Evolutionary conservation across 495 filamentous ascomycete genomes (phyloP).

Genomic region (Hypoxylon perforatum): DNA sequence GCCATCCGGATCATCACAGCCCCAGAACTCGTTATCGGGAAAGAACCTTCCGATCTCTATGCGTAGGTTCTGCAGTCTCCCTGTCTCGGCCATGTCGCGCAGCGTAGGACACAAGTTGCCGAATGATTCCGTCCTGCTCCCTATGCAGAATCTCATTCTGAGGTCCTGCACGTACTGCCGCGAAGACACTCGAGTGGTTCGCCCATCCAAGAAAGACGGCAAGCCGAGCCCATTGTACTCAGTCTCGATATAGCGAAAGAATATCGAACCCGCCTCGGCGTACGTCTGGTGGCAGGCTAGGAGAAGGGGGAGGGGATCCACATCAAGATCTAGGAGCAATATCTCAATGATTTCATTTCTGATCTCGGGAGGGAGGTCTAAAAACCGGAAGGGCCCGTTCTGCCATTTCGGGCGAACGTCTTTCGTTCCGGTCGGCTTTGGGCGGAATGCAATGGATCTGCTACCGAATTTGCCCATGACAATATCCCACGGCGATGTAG

Average conservation of each 20-base stretch:
- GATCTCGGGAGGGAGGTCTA: conserved; percentile 45
- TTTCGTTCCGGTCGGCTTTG: conserved; percentile 10
- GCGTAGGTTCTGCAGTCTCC: conserved; percentile 31
- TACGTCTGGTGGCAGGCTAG: conserved; percentile 34
- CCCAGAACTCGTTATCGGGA: conserved; percentile 36
- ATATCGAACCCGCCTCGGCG: conserved; percentile 39
- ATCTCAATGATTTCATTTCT: conserved; percentile 36
- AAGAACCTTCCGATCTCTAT: conserved; percentile 35
- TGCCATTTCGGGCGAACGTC: conserved; percentile 14
- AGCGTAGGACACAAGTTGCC: conserved; percentile 25
- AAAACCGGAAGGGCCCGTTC: conserved; percentile 41
- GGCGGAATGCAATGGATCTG: conserved; percentile 35
- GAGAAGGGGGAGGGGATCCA: conserved; percentile 35
- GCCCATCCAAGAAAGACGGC: conserved; percentile 29
- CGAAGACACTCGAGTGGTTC: conserved; percentile 28
- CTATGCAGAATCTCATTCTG: conserved; percentile 30
- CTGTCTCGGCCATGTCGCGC: conserved; percentile 31
- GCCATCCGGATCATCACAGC: conserved; percentile 18
- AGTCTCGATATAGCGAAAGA: conserved; percentile 40
- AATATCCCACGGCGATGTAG: background rate
- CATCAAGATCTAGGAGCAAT: conserved; percentile 22
- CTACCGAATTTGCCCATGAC: conserved; percentile 38
- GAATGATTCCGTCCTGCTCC: conserved; percentile 31
- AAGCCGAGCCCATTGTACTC: too few species aligned
- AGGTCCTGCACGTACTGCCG: conserved; percentile 36